Percentiles rank a stretch among this genome's conserved stretches.
phyloP scores from a whole-genome alignment of 73 alveolate species.

The Stentor roeselii region DNA sequence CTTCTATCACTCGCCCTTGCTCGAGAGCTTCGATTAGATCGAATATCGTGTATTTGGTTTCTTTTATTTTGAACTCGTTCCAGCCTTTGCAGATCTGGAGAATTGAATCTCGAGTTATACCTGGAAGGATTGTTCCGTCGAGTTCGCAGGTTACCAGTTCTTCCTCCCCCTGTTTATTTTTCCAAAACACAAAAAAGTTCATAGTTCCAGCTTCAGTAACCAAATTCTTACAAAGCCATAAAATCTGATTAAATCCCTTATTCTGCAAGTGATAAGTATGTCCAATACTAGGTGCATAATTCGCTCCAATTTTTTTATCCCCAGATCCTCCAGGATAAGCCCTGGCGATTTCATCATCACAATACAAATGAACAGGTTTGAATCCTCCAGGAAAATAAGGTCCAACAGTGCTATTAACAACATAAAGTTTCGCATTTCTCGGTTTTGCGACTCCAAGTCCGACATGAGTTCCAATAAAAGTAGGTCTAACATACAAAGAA shows the following conservation, averaged over 20 bases:
- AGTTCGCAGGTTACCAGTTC: conserved; percentile 69
- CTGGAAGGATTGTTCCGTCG: conserved; percentile 78
- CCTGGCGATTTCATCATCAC: conserved; percentile 24
- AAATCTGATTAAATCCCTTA: conserved; percentile 68
- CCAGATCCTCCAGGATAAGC: conserved; percentile 87
- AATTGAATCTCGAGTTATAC: conserved; percentile 65
- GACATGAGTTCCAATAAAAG: conserved; percentile 72
- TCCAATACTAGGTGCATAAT: conserved; percentile 77
- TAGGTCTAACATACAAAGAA: conserved; percentile 77
- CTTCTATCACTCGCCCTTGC: conserved; percentile 67
- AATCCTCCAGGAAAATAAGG: conserved; percentile 75
- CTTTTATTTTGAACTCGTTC: too few relatives aligned
- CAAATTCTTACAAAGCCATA: conserved; percentile 51
- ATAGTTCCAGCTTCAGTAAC: conserved; percentile 40
- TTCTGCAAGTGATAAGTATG: conserved; percentile 47
- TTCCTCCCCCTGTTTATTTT: conserved; percentile 49
- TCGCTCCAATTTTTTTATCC: conserved; percentile 58
- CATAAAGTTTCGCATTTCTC: conserved; percentile 53
- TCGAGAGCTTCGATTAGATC: too few relatives aligned
- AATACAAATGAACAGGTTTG: not conserved
- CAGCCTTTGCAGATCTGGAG: too few relatives aligned
- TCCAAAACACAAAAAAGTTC: conserved; percentile 46
- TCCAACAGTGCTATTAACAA: conserved; percentile 74
- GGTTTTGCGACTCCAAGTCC: conserved; percentile 69
- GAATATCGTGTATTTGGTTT: too few relatives aligned